A percentile compares a stretch with the other conserved stretches of the same genome.
Evolutionary conservation across 257 asterid species (phyloP).

Genomic region (Mentha longifolia): DNA sequence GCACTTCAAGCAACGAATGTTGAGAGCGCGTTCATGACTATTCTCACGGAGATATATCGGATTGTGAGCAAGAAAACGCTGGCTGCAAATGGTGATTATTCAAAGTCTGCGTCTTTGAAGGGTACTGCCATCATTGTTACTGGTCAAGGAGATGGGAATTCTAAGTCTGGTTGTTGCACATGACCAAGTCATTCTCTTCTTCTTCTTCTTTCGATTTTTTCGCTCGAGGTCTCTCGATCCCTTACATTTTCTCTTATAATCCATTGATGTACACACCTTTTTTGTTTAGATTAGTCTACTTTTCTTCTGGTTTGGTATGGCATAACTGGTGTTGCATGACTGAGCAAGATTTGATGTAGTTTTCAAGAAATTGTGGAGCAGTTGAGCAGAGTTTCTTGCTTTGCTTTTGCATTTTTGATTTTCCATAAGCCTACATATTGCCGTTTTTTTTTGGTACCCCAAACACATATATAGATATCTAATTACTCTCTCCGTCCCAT

Average conservation of each 20-base stretch:
- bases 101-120: constrained; percentile 55
- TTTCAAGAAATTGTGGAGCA: constrained; percentile 22
- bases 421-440: background rate
- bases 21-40: constrained; percentile 67
- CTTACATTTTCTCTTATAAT: background rate
- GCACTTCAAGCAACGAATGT: constrained; percentile 84
- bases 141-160: constrained; percentile 48
- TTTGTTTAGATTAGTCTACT: constrained; percentile 8
- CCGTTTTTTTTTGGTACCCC: too few relatives aligned
- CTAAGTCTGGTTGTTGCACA: constrained; percentile 67
- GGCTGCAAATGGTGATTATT: constrained; percentile 47
- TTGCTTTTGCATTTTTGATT: constrained; percentile 23
- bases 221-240: background rate
- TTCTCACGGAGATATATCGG: constrained; percentile 62
- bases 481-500: too few relatives aligned
- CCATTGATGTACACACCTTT: constrained; percentile 20
- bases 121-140: constrained; percentile 69
- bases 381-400: background rate
- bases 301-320: constrained; percentile 3
- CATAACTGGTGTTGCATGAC: constrained; percentile 20
- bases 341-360: constrained; percentile 9
- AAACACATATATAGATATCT: too few relatives aligned
- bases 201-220: background rate
- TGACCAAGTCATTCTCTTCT: constrained; percentile 33
- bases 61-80: constrained; percentile 72